Evolutionary conservation across 2,329 filamentous ascomycete species (phyloP).

Genomic region (Fusarium ramigenum): DNA sequence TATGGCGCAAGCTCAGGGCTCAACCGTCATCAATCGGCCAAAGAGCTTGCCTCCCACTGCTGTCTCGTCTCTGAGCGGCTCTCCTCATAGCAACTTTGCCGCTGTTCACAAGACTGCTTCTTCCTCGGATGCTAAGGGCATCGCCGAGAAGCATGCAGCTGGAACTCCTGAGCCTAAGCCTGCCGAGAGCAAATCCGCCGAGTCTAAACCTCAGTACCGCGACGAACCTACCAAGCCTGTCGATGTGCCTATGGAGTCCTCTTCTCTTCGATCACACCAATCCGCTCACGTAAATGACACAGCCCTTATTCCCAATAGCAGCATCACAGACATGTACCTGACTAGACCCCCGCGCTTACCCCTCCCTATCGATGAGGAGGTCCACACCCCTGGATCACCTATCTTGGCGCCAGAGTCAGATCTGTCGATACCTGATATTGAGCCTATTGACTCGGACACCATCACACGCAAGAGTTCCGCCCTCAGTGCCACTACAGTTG

Average conservation of each 20-base stretch:
- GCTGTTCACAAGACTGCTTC: slow-evolving; percentile 40
- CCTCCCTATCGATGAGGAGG: slow-evolving; percentile 91
- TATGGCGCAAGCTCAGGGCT: slow-evolving; percentile 68
- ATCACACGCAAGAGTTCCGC: slow-evolving; percentile 66
- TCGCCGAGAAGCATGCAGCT: slow-evolving; percentile 18
- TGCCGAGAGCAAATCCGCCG: slow-evolving; percentile 36
- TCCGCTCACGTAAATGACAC: slow-evolving; percentile 50
- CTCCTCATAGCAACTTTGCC: slow-evolving; percentile 53
- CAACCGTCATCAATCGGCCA: slow-evolving; percentile 58
- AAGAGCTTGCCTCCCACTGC: slow-evolving; percentile 60
- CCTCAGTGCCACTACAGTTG: slow-evolving; percentile 70
- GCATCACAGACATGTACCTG: slow-evolving; percentile 71
- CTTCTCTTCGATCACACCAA: slow-evolving; percentile 51
- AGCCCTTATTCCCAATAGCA: slow-evolving; percentile 61
- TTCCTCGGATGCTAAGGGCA: slow-evolving; percentile 25
- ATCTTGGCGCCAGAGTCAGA: slow-evolving; percentile 78
- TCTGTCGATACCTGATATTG: slow-evolving; percentile 62
- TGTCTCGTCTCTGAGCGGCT: slow-evolving; percentile 59
- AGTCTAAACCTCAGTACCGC: slow-evolving; percentile 31
- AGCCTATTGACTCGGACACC: slow-evolving; percentile 59
- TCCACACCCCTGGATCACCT: slow-evolving; percentile 88
- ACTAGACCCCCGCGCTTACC: slow-evolving; percentile 86
- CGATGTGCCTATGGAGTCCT: slow-evolving; percentile 61
- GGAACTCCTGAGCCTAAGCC: slow-evolving; percentile 9
- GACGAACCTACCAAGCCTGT: slow-evolving; percentile 64